Base-by-base conservation (phyloP, 768 basidiomycete species). In the Boletus edulis region DNA sequence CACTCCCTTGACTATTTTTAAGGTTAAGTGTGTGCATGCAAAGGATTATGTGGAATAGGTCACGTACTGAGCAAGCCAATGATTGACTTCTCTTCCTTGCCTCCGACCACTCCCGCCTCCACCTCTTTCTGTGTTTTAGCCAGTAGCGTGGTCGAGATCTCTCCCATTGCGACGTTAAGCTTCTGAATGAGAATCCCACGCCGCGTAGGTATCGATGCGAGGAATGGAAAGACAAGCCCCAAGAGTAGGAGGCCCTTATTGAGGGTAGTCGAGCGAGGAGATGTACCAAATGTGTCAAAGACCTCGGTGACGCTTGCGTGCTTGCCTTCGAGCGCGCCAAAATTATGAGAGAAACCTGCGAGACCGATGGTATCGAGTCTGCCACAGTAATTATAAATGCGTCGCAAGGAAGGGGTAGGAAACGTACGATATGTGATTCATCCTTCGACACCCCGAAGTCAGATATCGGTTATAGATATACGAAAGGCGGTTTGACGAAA, bases 281-380 rank as follows among this genome's bases (percentile, higher is more conserved):
- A 62, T 15, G 57, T 55, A 3, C 24, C 35, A 46, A 78, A 72
- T 0, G 69, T 63, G 18, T 76, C 74, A 29, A 81, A 76, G 5
- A 73, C 67, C 7, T 75, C 70, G 3, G 73, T 68, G 7, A 83
- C 72, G 3, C 72, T 54, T 3, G 78, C 68, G 18, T 62, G 64
- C 50, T 80, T 75, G 2, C 83, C 82, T 9, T 79, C 75, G 3
- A 85, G 72, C 0, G 78, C 66, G 15, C 75, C 75, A 56, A 86
- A 86, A 60, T 83, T 72, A 58, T 85, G 78, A 5, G 79, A 78
- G 53, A 85, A 85, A 0, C 82, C 81, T 8, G 81, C 81, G 37
- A 84, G 79, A 10, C 84, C 82, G 48, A 85, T 73, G 1, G 73
- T 76, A 59, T 86, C 84, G 5, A 85, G 69, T 12, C 82, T 83